phyloP scores from a whole-genome alignment of 2,329 filamentous ascomycete species.

The Juglanconis sp. region DNA sequence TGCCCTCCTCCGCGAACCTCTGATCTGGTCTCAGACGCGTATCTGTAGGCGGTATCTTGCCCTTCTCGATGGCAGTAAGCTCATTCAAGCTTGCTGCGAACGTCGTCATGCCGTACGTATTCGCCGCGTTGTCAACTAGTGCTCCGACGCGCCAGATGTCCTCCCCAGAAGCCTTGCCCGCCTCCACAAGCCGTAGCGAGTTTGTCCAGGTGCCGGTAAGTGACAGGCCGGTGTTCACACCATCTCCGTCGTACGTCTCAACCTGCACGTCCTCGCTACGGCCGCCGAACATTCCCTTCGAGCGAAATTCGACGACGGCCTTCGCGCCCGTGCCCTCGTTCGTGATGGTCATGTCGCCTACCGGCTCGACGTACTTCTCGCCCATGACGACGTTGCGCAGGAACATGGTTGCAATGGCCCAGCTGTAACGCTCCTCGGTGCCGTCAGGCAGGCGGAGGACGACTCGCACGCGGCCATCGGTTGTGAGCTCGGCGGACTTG shows the following conservation, averaged over 20 bases:
- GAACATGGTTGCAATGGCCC: slow-evolving; percentile 85
- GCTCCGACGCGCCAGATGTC: slow-evolving; percentile 77
- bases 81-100: slow-evolving; percentile 89
- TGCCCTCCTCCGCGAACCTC: slow-evolving; percentile 48
- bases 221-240: slow-evolving; percentile 62
- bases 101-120: slow-evolving; percentile 81
- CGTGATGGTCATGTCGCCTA: slow-evolving; percentile 75
- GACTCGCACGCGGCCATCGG: slow-evolving; percentile 80
- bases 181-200: slow-evolving; percentile 50
- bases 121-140: slow-evolving; percentile 74
- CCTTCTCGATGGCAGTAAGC: slow-evolving; percentile 74
- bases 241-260: slow-evolving; percentile 66
- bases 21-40: slow-evolving; percentile 83
- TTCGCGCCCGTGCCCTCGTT: slow-evolving; percentile 83
- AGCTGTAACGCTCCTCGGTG: slow-evolving; percentile 80
- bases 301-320: slow-evolving; percentile 85
- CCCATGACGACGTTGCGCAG: slow-evolving; percentile 94
- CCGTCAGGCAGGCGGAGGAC: slow-evolving; percentile 64
- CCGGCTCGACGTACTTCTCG: slow-evolving; percentile 96
- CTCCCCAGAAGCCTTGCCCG: slow-evolving; percentile 57
- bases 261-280: slow-evolving; percentile 85
- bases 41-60: slow-evolving; percentile 76
- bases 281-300: slow-evolving; percentile 95
- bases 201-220: slow-evolving; percentile 83
- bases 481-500: slow-evolving; percentile 91